Evolutionary conservation across 495 filamentous ascomycete species (phyloP).

Genomic region (Neurospora tetrasperma): DNA sequence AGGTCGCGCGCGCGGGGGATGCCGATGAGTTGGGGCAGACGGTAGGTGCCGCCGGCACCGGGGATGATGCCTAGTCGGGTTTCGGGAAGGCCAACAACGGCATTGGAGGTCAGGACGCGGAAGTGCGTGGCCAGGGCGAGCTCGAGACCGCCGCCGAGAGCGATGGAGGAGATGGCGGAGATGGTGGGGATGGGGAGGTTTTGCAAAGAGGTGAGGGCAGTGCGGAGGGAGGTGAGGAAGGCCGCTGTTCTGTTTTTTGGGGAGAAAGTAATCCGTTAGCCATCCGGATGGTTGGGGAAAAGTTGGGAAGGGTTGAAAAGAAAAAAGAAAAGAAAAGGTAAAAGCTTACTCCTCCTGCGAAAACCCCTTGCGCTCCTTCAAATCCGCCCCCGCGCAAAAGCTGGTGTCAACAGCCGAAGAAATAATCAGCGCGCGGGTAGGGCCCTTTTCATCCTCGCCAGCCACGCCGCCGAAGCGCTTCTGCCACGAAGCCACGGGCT

Average conservation of each 20-base stretch:
- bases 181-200: slow-evolving; percentile 79
- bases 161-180: slow-evolving; percentile 65
- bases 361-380: slow-evolving; percentile 78
- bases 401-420: slow-evolving; percentile 65
- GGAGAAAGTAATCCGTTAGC: no score
- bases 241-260: slow-evolving; percentile 46
- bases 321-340: slow-evolving; percentile 12
- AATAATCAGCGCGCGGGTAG: slow-evolving; percentile 68
- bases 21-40: slow-evolving; percentile 70
- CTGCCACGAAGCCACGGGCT: slow-evolving; percentile 22
- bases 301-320: slow-evolving; percentile 3
- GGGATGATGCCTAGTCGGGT: slow-evolving; percentile 88
- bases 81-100: slow-evolving; percentile 74
- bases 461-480: slow-evolving; percentile 30
- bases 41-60: slow-evolving; percentile 85
- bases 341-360: slow-evolving; percentile 50
- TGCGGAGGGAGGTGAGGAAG: slow-evolving; percentile 68
- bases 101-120: slow-evolving; percentile 66
- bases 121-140: slow-evolving; percentile 78
- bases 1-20: slow-evolving; percentile 65
- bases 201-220: slow-evolving; percentile 57
- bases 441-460: slow-evolving; percentile 31
- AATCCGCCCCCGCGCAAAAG: slow-evolving; percentile 90
- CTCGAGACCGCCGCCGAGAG: slow-evolving; percentile 88
- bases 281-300: neutral